Conservation (phyloP, 306 rosid species). For the Biancaea sappan region DNA sequence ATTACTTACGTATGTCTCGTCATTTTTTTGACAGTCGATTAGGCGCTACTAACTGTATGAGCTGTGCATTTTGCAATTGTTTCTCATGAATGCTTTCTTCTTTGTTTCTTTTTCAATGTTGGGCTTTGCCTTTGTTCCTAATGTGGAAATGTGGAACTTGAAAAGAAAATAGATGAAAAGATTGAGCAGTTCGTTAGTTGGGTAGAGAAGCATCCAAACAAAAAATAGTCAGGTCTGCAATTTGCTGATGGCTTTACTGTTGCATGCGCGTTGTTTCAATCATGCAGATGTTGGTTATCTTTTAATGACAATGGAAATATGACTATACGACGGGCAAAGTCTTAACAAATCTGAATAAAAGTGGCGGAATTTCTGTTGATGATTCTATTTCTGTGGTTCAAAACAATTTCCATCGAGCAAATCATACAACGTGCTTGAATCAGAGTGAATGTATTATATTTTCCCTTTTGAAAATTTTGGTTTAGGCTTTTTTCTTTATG, state of each 20-base stretch:
- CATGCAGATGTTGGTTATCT: neutral
- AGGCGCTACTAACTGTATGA: neutral
- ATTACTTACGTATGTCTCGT: conserved; percentile 74
- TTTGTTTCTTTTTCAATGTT: neutral
- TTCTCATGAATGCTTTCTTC: neutral
- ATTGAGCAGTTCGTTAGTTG: conserved; percentile 86
- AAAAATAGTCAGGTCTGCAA: conserved; percentile 83
- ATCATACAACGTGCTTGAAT: neutral
- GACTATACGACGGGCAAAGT: neutral
- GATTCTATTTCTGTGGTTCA: neutral
- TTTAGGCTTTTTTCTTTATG: neutral
- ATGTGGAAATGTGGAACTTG: conserved; percentile 86
- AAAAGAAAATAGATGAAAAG: conserved; percentile 90
- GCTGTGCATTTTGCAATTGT: neutral
- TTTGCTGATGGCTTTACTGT: conserved; percentile 8
- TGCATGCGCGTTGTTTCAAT: neutral
- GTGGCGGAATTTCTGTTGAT: neutral
- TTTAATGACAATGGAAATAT: neutral
- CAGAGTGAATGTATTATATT: neutral
- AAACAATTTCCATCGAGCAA: neutral
- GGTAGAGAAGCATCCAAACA: conserved; percentile 98
- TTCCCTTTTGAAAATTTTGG: neutral
- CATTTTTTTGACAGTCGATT: neutral
- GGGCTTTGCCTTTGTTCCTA: conserved; percentile 26
- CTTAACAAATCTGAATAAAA: neutral